Conservation (phyloP, 371 early-diverging fungal species). For the Pancytospora philotis region DNA sequence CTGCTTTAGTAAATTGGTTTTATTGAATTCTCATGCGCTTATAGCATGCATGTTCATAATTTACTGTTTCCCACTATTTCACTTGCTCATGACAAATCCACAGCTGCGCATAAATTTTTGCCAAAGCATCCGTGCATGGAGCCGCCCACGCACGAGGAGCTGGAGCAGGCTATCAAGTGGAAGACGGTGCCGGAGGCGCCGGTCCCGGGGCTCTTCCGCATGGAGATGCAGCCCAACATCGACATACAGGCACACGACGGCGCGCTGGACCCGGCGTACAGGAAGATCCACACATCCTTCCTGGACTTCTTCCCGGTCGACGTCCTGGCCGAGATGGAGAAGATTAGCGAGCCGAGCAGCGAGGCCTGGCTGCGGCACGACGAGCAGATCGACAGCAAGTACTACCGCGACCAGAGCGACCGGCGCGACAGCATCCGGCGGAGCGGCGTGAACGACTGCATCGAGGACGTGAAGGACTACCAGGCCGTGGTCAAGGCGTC, state of each 20-base stretch:
- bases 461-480: slow-evolving; percentile 16
- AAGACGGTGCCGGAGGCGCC: slow-evolving; percentile 1
- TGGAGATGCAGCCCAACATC: slow-evolving; percentile 20
- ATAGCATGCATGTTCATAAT: too few species aligned
- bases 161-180: not conserved
- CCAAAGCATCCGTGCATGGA: not conserved
- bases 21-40: too few species aligned
- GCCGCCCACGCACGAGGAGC: not conserved
- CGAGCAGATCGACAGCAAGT: slow-evolving; percentile 19
- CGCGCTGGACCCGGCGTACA: slow-evolving; percentile 12
- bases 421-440: slow-evolving; percentile 12
- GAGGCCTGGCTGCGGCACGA: slow-evolving; percentile 3
- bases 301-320: slow-evolving; percentile 14
- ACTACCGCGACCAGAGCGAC: slow-evolving; percentile 17
- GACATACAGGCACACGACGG: slow-evolving; percentile 8
- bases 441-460: not conserved
- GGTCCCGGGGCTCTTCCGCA: slow-evolving; percentile 17
- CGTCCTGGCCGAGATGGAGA: not conserved
- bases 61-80: not conserved
- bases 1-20: too few species aligned
- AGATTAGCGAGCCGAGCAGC: not conserved
- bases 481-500: slow-evolving; percentile 6
- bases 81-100: not conserved
- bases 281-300: slow-evolving; percentile 10
- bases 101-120: not conserved